Evolutionary conservation across 2,329 filamentous ascomycete species (phyloP), one percentile per base, ranked within the genome.

Genomic region (Fusarium austroafricanum): DNA sequence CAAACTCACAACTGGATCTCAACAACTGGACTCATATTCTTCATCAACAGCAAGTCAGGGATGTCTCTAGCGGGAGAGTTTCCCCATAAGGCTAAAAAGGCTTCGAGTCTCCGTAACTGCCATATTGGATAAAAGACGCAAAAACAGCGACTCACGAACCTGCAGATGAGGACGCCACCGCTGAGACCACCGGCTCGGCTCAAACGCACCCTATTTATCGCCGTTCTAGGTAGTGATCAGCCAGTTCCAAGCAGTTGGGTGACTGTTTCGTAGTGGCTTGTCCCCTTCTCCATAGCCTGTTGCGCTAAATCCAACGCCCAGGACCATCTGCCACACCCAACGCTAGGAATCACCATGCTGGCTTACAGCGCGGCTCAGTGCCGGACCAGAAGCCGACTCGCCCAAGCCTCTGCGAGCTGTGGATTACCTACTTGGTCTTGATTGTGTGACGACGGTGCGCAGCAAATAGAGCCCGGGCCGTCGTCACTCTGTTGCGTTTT

Each of bases 221-320:
- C 69, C 49, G 43, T 68, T 71, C 61, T 59, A 46, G 66, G 65
- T 66, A 71, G 45, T 70, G 71, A 71, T 72, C 71, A 55, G 49
- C 60, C 38, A 65, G 37, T 39, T 68, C 56, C 60, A 68, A 63
- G 53, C 40, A 65, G 47, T 53, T 65, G 67, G 67, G 55, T 47
- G 49, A 65, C 69, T 52, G 67, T 63, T 71, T 62, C 18, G 55
- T 43, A 54, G 62, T 71, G 71, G 67, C 40, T 45, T 52, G 37
- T 54, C 39, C 58, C 15, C 61, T 71, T 63, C 52, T 52, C 50
- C 39, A 52, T 52, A 37, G 43, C 29, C 44, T 66, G 66, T 57
- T 61, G 46, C 68, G 62, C 72, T 73, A 73, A 64, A 39, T 51
- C 28, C 55, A 61, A 55, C 54, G 60, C 56, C 62, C 56, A 58